Conservation (phyloP, 257 asterid genomes). For the Ehretia macrophylla region DNA sequence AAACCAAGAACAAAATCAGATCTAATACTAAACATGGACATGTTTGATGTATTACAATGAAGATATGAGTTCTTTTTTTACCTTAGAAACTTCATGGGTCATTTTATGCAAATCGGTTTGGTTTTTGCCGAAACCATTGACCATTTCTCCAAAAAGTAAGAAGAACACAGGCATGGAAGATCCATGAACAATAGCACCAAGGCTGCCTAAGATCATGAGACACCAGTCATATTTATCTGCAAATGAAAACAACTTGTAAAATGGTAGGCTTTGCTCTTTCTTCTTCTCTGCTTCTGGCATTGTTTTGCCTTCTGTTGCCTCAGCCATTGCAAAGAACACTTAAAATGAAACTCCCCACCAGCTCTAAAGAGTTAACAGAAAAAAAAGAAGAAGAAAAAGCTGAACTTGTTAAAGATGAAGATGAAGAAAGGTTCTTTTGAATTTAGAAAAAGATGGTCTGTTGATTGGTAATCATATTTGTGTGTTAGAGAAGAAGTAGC, state of each 20-base stretch:
- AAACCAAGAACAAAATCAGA: neutral
- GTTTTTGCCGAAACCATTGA: neutral
- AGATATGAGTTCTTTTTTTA: neutral
- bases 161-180: conserved; percentile 97
- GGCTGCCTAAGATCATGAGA: conserved; percentile 37
- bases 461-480: neutral
- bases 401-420: neutral
- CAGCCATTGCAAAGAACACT: conserved; percentile 32
- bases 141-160: neutral
- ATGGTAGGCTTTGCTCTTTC: conserved; percentile 47
- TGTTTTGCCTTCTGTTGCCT: conserved; percentile 31
- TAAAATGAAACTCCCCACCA: too few relatives aligned
- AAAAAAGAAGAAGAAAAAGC: neutral
- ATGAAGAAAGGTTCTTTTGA: neutral
- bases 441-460: neutral
- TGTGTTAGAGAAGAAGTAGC: neutral
- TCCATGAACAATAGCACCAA: conserved; percentile 90
- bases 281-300: conserved; percentile 44
- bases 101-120: conserved; percentile 17
- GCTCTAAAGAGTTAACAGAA: too few relatives aligned
- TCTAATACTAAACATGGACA: neutral
- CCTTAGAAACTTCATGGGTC: conserved; percentile 31
- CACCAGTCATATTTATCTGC: conserved; percentile 40
- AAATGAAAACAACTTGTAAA: conserved; percentile 38
- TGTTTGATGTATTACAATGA: too few relatives aligned